Conservation (phyloP, 176 grass and related monocot species). For the Melocanna baccifera region DNA sequence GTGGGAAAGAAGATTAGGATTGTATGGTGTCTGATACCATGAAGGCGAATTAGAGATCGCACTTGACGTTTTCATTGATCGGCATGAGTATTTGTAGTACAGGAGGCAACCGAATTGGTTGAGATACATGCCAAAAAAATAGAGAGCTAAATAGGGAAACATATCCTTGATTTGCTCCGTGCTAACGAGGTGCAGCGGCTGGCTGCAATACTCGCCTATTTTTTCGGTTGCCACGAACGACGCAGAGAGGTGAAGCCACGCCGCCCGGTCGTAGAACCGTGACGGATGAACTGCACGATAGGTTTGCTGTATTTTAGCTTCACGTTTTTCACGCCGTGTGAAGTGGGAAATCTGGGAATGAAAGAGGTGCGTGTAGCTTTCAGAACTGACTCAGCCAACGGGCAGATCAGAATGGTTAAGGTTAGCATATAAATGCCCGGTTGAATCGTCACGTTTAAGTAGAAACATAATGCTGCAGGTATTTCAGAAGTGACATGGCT, state of each 20-base stretch:
- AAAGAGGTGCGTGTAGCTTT: conserved; percentile 3
- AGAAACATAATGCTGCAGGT: neutral
- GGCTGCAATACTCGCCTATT: neutral
- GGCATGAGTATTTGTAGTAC: no score
- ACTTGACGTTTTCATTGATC: no score
- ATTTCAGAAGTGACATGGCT: neutral
- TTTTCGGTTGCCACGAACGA: neutral
- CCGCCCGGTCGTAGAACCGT: neutral
- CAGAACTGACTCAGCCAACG: neutral
- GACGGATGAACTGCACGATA: neutral
- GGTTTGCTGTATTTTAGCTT: neutral
- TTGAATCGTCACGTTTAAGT: neutral
- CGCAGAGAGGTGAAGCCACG: neutral
- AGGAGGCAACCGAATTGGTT: no score
- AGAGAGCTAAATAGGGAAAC: no score
- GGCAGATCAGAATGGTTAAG: neutral
- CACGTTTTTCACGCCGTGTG: neutral
- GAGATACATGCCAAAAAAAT: no score
- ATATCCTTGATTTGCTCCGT: neutral
- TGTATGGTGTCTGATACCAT: no score
- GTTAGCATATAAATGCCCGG: neutral
- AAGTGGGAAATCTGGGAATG: neutral
- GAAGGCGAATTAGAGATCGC: no score
- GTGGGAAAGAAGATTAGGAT: no score
- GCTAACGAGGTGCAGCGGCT: neutral